Evolutionary conservation across 345 rosid genomes (phyloP).

Genomic region (Lumnitzera racemosa): DNA sequence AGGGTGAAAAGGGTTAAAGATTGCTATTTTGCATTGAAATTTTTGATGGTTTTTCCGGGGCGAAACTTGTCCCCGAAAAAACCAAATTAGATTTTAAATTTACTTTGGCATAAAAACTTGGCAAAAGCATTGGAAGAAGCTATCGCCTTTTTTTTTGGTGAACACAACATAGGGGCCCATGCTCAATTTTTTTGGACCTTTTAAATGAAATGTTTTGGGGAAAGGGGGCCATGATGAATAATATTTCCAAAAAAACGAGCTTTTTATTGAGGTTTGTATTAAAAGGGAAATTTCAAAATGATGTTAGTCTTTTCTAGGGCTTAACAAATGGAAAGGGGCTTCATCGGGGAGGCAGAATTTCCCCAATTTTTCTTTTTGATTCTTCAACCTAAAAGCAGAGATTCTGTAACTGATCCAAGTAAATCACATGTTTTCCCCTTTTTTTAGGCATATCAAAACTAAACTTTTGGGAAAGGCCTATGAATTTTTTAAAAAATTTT

Average conservation of each 20-base stretch:
- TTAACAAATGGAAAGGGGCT: no score
- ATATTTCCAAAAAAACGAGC: conserved; percentile 79
- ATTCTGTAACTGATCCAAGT: no score
- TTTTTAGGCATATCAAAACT: conserved; percentile 73
- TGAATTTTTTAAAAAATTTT: conserved; percentile 88
- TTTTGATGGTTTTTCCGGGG: conserved; percentile 26
- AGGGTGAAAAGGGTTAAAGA: neutral
- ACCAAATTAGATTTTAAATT: conserved; percentile 88
- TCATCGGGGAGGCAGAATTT: no score
- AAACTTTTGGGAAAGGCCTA: conserved; percentile 86
- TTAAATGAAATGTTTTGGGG: conserved; percentile 81
- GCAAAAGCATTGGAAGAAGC: conserved; percentile 99
- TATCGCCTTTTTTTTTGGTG: conserved; percentile 93
- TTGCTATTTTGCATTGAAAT: no score
- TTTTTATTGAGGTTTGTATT: conserved; percentile 75
- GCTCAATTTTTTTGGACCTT: conserved; percentile 91
- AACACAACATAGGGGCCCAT: conserved; percentile 94
- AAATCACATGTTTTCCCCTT: neutral
- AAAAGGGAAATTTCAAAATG: neutral
- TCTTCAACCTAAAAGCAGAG: no score
- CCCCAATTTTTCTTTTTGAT: no score
- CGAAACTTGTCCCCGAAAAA: conserved; percentile 91
- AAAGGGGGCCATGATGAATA: conserved; percentile 71
- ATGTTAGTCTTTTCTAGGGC: neutral
- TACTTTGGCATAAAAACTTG: conserved; percentile 99